A percentile compares a stretch with the other conserved stretches of the same genome.
Evolutionary conservation across 2,329 filamentous ascomycete genomes (phyloP).

Genomic region (Diaporthe sp.): DNA sequence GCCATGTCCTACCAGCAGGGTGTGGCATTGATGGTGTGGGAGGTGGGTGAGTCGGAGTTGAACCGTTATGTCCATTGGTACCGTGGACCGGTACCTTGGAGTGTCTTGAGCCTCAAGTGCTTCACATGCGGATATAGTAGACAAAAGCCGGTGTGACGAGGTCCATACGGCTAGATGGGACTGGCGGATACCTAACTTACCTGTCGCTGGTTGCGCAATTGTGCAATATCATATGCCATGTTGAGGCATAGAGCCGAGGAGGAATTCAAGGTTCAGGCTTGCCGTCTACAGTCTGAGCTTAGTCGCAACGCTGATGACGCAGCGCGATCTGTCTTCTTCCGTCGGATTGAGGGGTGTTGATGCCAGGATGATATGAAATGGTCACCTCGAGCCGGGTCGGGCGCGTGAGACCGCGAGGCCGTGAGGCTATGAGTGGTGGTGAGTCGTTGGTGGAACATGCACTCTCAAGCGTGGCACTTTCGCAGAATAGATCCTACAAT

Average conservation of each 20-base stretch:
- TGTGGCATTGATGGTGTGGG: not conserved
- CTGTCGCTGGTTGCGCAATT: constrained; percentile 11
- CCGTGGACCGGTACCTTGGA: not conserved
- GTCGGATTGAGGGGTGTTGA: not conserved
- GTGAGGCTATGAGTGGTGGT: not conserved
- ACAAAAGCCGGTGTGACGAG: constrained; percentile 10
- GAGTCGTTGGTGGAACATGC: not conserved
- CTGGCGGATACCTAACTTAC: not conserved
- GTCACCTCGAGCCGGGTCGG: not conserved
- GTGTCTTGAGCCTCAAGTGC: not conserved
- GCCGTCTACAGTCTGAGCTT: constrained; percentile 3
- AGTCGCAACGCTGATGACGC: constrained; percentile 3
- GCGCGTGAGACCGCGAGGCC: not conserved
- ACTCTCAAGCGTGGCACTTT: not conserved
- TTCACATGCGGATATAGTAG: not conserved
- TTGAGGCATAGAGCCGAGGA: not conserved
- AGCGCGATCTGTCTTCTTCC: not conserved
- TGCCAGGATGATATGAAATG: not conserved
- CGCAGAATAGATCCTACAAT: not conserved
- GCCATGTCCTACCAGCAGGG: not conserved
- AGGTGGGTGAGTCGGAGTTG: not conserved
- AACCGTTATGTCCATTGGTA: not conserved
- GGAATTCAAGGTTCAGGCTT: not conserved
- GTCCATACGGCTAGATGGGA: not conserved
- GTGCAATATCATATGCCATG: constrained; percentile 16